Conservation (phyloP, 75 land plant species). For the Chamaecyparis obtusa region DNA sequence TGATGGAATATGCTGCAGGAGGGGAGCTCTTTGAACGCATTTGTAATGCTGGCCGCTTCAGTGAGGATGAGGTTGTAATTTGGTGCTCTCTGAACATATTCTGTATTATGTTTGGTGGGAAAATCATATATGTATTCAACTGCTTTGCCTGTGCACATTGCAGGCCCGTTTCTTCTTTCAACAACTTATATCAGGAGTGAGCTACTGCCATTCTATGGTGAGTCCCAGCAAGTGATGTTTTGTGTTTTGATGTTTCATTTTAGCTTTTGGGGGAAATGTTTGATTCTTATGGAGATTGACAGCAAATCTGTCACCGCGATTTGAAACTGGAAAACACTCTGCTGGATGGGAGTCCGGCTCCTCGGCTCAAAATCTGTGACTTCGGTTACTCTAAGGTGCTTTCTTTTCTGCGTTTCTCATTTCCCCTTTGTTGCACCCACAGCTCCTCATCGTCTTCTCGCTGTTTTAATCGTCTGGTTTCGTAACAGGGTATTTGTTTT, state of each 20-base stretch:
- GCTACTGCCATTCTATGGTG: conserved; percentile 92
- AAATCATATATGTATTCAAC: neutral
- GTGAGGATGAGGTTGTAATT: conserved; percentile 73
- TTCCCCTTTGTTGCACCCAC: too few relatives aligned
- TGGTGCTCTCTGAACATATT: neutral
- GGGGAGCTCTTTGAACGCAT: conserved; percentile 90
- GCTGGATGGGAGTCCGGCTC: conserved; percentile 87
- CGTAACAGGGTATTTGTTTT: neutral
- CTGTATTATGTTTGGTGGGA: neutral
- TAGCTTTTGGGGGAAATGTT: neutral
- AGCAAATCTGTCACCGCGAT: conserved; percentile 97
- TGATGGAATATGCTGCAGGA: conserved; percentile 92
- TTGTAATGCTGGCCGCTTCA: conserved; percentile 74
- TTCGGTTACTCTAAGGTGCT: conserved; percentile 94
- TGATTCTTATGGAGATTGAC: conserved; percentile 5
- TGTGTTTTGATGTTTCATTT: neutral
- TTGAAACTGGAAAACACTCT: conserved; percentile 90
- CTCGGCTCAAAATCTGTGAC: conserved; percentile 90
- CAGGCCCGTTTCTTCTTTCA: conserved; percentile 96
- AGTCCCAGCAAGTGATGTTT: neutral
- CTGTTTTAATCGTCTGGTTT: neutral
- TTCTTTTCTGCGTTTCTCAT: too few relatives aligned
- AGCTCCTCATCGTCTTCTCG: neutral
- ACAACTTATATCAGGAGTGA: conserved; percentile 94
- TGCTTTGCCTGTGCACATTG: neutral